Evolutionary conservation across 345 rosid species (phyloP), one percentile per base, ranked within the genome.

Genomic region (Cardamine occulta): DNA sequence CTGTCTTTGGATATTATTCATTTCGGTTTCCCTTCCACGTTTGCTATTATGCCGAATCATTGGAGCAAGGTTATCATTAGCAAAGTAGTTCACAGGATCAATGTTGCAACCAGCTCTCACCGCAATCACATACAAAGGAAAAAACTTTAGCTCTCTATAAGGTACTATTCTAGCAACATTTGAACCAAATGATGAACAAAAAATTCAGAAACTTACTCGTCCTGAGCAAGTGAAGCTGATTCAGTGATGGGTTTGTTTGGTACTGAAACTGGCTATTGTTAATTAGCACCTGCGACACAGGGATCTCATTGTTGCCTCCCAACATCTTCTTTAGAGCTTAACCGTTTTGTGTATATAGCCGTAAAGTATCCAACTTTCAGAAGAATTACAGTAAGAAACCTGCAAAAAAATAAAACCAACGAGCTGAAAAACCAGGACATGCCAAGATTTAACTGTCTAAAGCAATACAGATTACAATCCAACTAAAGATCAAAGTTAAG

Each of bases 151-250:
- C 59, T 55, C n/a, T n/a, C 31, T 26, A 21, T 21, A 51, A 35
- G 24, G 10, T 23, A 26, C 34, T 9, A 11, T 23, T 32, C 28
- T 10, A 12, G 47, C 73, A 56, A 68, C 44, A 65, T 18, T 52
- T 21, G 49, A 47, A 35, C 35, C 17, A 68, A 13, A 34, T 23
- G 35, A 76, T 26, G 1, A 14, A 42, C 51, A 31, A 57, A 64
- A 19, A 19, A 19, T 19, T 19, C 19, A 19, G 19, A 19, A 19
- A 19, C 89, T 87, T 74, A 88, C 97, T 74, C 52, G 77, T 88
- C 72, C 86, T 88, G 54, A 90, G 84, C 74, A 90, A 79, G 76
- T 88, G 93, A 67, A 87, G 88, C 78, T 88, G 94, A 82, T 85
- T 88, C 54, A 67, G 35, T 21, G 96, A 73, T 76, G 80, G 52